phyloP scores from a whole-genome alignment of 305 asterid genomes.

The Solanum chacoense region DNA sequence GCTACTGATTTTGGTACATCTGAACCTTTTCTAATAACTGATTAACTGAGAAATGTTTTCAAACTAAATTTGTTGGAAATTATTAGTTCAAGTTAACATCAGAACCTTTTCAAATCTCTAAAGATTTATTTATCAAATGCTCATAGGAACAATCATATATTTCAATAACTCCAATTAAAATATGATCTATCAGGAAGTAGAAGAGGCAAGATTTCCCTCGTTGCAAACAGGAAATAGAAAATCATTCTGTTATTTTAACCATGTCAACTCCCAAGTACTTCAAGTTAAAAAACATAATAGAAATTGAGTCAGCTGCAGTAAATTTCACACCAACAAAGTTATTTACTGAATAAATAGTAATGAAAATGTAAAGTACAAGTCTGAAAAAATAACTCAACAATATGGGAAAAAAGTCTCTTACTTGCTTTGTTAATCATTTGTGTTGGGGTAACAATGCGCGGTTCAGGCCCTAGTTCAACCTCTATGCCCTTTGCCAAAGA shows the following conservation, averaged over 20 bases:
- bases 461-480: conserved; percentile 66
- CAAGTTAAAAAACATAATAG: neutral
- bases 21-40: neutral
- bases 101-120: neutral
- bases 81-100: neutral
- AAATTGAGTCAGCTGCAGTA: neutral
- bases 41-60: neutral
- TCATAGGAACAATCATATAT: neutral
- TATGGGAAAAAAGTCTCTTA: conserved; percentile 19
- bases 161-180: neutral
- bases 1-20: neutral
- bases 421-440: conserved; percentile 85
- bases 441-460: conserved; percentile 68
- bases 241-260: neutral
- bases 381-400: neutral
- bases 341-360: neutral
- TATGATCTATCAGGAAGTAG: neutral
- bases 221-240: neutral
- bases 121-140: neutral
- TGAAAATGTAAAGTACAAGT: conserved; percentile 1
- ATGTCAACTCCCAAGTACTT: neutral
- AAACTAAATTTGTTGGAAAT: neutral
- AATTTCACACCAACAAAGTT: neutral
- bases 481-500: conserved; percentile 75
- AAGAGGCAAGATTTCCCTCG: neutral